Conservation (phyloP, 352 stramenopile genomes). For the Phytophthora sansomeana region DNA sequence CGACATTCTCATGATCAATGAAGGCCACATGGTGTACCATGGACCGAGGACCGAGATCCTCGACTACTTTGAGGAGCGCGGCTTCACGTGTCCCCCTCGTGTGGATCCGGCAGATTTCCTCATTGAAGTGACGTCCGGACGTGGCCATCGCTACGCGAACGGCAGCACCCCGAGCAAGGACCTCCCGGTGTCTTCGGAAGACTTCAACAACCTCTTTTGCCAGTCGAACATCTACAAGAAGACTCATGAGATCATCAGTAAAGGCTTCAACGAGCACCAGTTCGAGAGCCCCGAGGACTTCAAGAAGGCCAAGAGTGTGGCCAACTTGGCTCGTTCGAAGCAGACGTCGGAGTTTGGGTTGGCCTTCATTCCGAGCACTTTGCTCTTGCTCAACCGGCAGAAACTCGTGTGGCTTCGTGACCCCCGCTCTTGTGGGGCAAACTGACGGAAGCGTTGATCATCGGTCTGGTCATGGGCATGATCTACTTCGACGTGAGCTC, state of each 20-base stretch:
- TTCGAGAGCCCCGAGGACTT: no score
- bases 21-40: conserved; percentile 93
- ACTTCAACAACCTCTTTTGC: conserved; percentile 62
- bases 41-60: conserved; percentile 72
- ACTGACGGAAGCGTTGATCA: conserved; percentile 55
- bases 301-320: no score
- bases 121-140: conserved; percentile 65
- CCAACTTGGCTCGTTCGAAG: conserved; percentile 56
- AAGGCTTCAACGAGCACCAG: conserved; percentile 55
- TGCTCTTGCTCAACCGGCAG: conserved; percentile 46
- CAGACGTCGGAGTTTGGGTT: conserved; percentile 52
- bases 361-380: conserved; percentile 36
- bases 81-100: conserved; percentile 67
- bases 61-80: conserved; percentile 83
- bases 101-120: conserved; percentile 67
- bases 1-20: conserved; percentile 93
- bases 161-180: conserved; percentile 30
- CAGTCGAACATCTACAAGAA: conserved; percentile 60
- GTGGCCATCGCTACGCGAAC: conserved; percentile 50
- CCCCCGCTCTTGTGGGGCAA: conserved; percentile 54
- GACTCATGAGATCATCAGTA: conserved; percentile 45
- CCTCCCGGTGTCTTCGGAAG: conserved; percentile 35
- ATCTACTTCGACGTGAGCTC: no score
- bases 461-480: conserved; percentile 76
- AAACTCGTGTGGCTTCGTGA: conserved; percentile 62